phyloP scores from a whole-genome alignment of 1,139 yeast genomes.

The Suzukiozyma palmioleophila region DNA sequence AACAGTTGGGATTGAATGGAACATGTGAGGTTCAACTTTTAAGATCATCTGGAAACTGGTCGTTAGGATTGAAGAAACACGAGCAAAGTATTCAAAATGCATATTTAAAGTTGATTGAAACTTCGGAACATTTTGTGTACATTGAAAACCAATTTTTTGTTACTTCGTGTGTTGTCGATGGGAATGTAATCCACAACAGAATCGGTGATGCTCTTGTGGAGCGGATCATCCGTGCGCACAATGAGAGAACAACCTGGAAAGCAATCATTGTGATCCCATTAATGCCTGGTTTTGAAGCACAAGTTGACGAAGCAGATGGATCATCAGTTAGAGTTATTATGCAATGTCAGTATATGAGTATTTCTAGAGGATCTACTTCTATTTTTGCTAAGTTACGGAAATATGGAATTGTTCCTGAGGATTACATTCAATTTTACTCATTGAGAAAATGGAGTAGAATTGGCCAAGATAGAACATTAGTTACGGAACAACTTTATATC shows the following conservation, averaged over 20 bases:
- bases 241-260: conserved; percentile 76
- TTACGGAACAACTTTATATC: conserved; percentile 87
- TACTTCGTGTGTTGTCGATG: conserved; percentile 83
- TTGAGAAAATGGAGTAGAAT: conserved; percentile 93
- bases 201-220: conserved; percentile 97
- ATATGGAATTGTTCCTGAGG: conserved; percentile 82
- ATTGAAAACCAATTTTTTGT: conserved; percentile 94
- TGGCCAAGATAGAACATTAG: conserved; percentile 69
- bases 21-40: conserved; percentile 89
- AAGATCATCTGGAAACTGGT: conserved; percentile 91
- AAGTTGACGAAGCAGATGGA: conserved; percentile 91
- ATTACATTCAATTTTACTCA: conserved; percentile 88
- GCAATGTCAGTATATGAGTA: conserved; percentile 95
- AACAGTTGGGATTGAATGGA: conserved; percentile 63
- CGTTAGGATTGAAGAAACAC: conserved; percentile 76
- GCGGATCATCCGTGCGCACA: conserved; percentile 83
- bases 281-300: conserved; percentile 97
- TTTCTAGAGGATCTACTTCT: conserved; percentile 87
- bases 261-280: conserved; percentile 89
- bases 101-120: conserved; percentile 82
- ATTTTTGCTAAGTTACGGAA: conserved; percentile 77
- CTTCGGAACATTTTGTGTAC: conserved; percentile 88
- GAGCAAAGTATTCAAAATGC: conserved; percentile 94
- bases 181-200: conserved; percentile 77
- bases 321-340: conserved; percentile 90